phyloP scores from a whole-genome alignment of 768 basidiomycete species.

The Serendipita sp. region DNA sequence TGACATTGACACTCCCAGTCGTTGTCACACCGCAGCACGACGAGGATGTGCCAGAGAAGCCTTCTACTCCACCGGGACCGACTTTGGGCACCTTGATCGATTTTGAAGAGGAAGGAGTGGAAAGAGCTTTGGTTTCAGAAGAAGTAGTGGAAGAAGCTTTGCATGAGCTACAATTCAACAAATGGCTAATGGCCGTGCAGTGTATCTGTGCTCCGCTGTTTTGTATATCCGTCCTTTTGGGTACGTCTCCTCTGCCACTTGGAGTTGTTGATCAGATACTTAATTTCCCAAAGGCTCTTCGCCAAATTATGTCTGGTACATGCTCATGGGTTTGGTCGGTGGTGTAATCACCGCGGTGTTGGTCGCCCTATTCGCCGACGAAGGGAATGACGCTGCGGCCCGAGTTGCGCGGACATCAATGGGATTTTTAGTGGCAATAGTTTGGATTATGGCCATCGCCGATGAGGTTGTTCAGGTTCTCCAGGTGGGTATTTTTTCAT shows the following conservation, averaged over 20 bases:
- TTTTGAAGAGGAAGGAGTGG: constrained; percentile 63
- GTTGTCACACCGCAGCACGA: constrained; percentile 46
- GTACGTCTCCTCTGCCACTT: constrained; percentile 27
- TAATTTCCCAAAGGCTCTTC: constrained; percentile 25
- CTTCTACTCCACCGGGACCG: constrained; percentile 6
- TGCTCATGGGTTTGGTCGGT: constrained; percentile 35
- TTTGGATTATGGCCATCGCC: constrained; percentile 98
- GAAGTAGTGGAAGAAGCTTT: constrained; percentile 55
- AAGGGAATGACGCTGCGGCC: constrained; percentile 38
- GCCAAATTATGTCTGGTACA: constrained; percentile 31
- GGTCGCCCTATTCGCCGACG: constrained; percentile 42
- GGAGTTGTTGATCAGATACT: background rate
- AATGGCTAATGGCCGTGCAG: constrained; percentile 75
- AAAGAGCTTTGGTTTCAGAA: constrained; percentile 53
- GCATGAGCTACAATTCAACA: constrained; percentile 49
- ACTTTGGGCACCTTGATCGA: constrained; percentile 35
- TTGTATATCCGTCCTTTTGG: constrained; percentile 55
- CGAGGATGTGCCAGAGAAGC: constrained; percentile 20
- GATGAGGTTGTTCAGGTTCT: constrained; percentile 89
- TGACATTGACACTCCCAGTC: constrained; percentile 85
- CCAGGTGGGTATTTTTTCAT: constrained; percentile 35
- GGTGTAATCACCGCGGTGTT: constrained; percentile 39
- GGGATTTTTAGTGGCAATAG: constrained; percentile 79
- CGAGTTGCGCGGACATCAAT: constrained; percentile 67
- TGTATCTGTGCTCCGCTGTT: constrained; percentile 72